Evolutionary conservation across 2,329 filamentous ascomycete species (phyloP).

Genomic region (Amauroascus verrucosus): DNA sequence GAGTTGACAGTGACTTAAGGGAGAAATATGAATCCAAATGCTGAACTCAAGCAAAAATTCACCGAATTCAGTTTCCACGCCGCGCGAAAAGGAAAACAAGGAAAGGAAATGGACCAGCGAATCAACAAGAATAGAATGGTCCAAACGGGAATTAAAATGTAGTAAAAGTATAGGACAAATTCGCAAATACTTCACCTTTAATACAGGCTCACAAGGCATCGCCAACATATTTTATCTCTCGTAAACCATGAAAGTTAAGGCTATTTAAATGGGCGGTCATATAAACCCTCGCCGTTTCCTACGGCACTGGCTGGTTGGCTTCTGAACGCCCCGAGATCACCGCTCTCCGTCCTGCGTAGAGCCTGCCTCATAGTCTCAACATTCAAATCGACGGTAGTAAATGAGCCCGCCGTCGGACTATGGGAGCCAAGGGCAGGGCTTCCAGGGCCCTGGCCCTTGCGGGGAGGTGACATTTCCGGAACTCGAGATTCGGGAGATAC

Average conservation of each 20-base stretch:
- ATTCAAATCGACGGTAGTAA: constrained; percentile 57
- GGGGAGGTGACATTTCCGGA: constrained; percentile 56
- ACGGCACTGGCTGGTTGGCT: constrained; percentile 16
- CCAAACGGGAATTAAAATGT: no score
- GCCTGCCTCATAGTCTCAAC: constrained; percentile 94
- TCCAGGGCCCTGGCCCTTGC: constrained; percentile 46
- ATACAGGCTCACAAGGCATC: no score
- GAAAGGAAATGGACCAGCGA: no score
- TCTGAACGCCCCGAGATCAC: constrained; percentile 52
- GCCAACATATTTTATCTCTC: no score
- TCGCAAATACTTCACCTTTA: no score
- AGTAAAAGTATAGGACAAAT: no score
- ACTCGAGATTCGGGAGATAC: constrained; percentile 65
- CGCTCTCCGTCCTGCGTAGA: constrained; percentile 70
- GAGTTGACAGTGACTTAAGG: background rate
- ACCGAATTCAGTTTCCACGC: no score
- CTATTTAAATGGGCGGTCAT: constrained; percentile 24
- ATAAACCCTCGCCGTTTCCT: constrained; percentile 23
- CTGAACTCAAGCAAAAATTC: no score
- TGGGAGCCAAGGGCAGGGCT: constrained; percentile 51
- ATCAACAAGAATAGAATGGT: no score
- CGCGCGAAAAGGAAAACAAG: no score
- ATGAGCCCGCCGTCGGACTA: constrained; percentile 40
- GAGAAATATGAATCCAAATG: no score
- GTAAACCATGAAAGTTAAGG: background rate